Evolutionary conservation across 352 stramenopile genomes (phyloP), one percentile per base, ranked within the genome.

Genomic region (Pythium phragmiticola): DNA sequence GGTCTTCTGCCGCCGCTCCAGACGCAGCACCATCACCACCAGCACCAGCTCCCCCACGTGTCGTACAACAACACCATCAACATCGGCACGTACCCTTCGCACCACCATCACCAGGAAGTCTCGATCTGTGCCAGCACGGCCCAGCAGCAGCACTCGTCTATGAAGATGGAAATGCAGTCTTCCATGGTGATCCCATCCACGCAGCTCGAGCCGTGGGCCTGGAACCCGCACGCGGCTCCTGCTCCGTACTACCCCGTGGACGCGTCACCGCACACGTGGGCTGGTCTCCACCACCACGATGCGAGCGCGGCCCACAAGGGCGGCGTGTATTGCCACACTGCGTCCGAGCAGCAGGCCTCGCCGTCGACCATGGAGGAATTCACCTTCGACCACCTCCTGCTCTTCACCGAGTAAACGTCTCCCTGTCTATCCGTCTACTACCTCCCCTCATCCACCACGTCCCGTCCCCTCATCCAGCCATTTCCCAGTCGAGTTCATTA

Each of bases 161-260:
- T 21, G 21, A 21, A 21, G 21, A 21, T 21, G 21, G 21, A 21
- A 41, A 28, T 12, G n/a, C 34, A 13, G n/a, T 28, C 30, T 34
- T 53, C 47, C 50, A 76, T 75, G 57, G 58, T 64, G 49, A 48
- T 57, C 28, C 46, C 42, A 19, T 66, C 75, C 17, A 66, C 77
- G 7, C 84, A 88, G 66, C 64, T 89, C 53, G 81, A 90, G 64
- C 75, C 81, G 5, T 90, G 81, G 81, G 72, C 77, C 39, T 84
- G 77, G 81, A 74, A 85, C 65, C 70, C 74, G 7, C 80, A 87
- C 57, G 54, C 72, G 42, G 72, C 74, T 48, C 66, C 77, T 19
- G 75, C 59, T 48, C 7, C 49, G 49, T 66, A 68, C 11, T 78
- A 81, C 33, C 68, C 76, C 7, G 62, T 86, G 34, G 78, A 87